These are phyloP conservation scores for Mycena leptocephala DNA, from an alignment of 768 basidiomycete species.

Conservation along the genomic window DNA sequence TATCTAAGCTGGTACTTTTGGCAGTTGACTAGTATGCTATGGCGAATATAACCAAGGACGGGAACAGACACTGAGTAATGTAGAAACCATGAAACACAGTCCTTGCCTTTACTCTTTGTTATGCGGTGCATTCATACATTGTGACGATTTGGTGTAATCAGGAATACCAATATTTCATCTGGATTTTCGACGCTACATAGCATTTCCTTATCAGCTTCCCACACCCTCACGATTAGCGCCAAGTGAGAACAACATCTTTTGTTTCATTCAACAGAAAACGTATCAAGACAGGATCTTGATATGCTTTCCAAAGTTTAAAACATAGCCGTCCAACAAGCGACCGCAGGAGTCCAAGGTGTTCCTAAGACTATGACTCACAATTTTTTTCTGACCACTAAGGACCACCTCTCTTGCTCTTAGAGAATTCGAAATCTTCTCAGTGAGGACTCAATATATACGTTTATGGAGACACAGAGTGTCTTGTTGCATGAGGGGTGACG, in stretches of 20 bases:
- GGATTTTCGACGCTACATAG: neutral
- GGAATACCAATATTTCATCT: neutral
- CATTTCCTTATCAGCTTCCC: neutral
- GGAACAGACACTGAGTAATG: neutral
- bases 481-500: too few species aligned
- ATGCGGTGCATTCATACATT: neutral
- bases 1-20: neutral
- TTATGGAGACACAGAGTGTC: too few species aligned
- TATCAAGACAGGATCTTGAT: neutral
- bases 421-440: too few species aligned
- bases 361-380: too few species aligned
- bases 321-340: neutral
- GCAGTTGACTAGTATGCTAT: neutral
- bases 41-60: neutral
- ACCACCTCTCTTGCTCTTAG: too few species aligned
- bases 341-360: too few species aligned
- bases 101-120: neutral
- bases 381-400: too few species aligned
- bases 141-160: neutral
- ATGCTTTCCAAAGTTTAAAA: neutral
- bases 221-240: neutral
- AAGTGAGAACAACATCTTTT: neutral
- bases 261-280: neutral
- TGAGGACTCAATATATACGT: too few species aligned
- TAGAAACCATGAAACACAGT: neutral